Base-by-base conservation (phyloP, 1,139 yeast genomes). In the Zygosaccharomyces pseudobailii region DNA sequence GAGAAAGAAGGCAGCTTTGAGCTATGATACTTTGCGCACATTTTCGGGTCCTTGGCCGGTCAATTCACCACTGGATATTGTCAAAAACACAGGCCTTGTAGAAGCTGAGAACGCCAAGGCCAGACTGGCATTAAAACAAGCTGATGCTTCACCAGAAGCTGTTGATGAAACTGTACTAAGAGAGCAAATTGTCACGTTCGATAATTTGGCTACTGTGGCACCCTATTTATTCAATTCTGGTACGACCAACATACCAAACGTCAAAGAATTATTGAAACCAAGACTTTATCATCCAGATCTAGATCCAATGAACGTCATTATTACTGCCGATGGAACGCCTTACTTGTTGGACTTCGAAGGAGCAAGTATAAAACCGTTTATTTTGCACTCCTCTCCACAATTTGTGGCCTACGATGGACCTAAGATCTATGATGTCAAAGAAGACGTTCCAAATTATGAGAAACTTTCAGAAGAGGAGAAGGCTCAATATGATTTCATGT, bases 361-460 rank as follows among this genome's bases (percentile, higher is more conserved):
- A 57, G 68, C 92, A 9, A 69, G 82, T 19, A 80, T 88, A 55
- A 85, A 87, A 63, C 97, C 98, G 42, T 85, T 86, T 60, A 72
- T 87, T 48, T 77, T 87, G 55, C 82, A 82, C 52, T 80, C 78
- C 35, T 82, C 88, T 55, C 97, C 98, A 8, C 74, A 81, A 51
- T 90, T 89, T 66, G 82, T 88, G 33, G 82, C 86, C 38, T 90
- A 90, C 71, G 82, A 82, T 47, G 97, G 97, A 6, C 89, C 88
- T 49, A 88, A 88, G 68, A 76, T 90, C 49, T 89, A 82, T 71
- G 76, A 84, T 61, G 71, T 83, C 57, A 76, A 79, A 50, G 81
- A 84, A 51, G 96, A 89, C 53, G 75, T 88, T 50, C 88, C 86
- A 37, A 83, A 80, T 43, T 89, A 73, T 65, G 79, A 79, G 6